Base-by-base conservation (phyloP, 1,284 basidiomycete genomes). In the Wallemia hederae region DNA sequence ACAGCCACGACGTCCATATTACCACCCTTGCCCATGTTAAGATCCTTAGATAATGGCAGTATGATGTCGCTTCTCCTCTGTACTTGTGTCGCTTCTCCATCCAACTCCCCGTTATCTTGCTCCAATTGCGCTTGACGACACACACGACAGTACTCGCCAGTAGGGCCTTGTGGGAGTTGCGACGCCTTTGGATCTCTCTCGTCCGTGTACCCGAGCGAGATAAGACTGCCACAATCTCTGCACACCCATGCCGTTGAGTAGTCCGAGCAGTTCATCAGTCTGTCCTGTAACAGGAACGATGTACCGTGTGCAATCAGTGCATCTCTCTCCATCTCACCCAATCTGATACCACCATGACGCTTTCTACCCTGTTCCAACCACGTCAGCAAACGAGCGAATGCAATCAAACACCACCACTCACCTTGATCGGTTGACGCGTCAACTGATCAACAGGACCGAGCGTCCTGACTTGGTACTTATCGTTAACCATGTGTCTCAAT, bases 281-380 rank as follows among this genome's bases (percentile, higher is more conserved):
- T 79, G 71, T 99, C 94, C 75, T 98, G 92, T 25, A 99, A 78
- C 57, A 98, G 77, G 81, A 94, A 98, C 3, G 88, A 89, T 2
- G 94, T 96, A 55, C 94, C 94, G 73, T 99, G 94, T 1, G 94
- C 94, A 66, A 99, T 87, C 60, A 98, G 77, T 17, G 94, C 92
- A 69, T 99, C 94, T 62, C 94, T 85, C 73, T 99, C 94, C 94
- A 99, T 99, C 74, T 99, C 94, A 67, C 94, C 94, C 72, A 99
- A 98, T 64, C 94, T 91, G 67, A 99, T 98, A 71, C 94, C 94
- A 69, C 94, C 94, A 39, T 86, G 89, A 61, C 91, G 85, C 79
- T 98, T 98, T 64, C 94, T 83, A 62, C 94, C 94, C 86, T 94
- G 66, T 15, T n/a, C 63, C 60, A 34, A 27, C 27, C 27, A 59